Evolutionary conservation across 257 asterid species (phyloP).

Genomic region (Lycium barbarum): DNA sequence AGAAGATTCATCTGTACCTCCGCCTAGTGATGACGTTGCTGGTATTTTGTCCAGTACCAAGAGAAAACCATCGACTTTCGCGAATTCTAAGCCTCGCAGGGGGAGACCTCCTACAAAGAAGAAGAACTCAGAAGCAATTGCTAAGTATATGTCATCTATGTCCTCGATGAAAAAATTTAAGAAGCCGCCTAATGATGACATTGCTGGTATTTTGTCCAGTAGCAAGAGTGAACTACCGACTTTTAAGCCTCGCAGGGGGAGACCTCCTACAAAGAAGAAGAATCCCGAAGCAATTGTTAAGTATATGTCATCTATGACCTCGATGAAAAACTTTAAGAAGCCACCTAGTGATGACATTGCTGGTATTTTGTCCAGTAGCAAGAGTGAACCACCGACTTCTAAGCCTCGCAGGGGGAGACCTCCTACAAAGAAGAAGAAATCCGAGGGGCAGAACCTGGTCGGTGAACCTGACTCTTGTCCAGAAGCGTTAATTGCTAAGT

Average conservation of each 20-base stretch:
- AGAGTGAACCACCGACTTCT: constrained; percentile 30
- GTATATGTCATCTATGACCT: constrained; percentile 25
- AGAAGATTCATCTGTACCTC: constrained; percentile 29
- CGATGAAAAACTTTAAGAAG: too few relatives aligned
- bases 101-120: constrained; percentile 35
- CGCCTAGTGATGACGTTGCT: constrained; percentile 33
- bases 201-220: constrained; percentile 38
- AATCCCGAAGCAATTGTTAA: constrained; percentile 50
- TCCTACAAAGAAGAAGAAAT: constrained; percentile 35
- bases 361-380: constrained; percentile 34
- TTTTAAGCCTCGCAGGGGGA: constrained; percentile 25
- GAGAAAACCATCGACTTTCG: constrained; percentile 32
- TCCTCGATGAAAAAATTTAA: constrained; percentile 34
- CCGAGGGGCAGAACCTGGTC: constrained; percentile 46
- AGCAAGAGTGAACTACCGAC: constrained; percentile 30
- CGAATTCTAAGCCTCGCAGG: constrained; percentile 27
- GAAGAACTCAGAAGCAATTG: constrained; percentile 51
- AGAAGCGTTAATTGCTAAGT: constrained; percentile 43
- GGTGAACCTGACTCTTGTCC: constrained; percentile 56
- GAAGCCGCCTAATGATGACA: constrained; percentile 39
- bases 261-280: constrained; percentile 33
- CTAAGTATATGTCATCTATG: constrained; percentile 30
- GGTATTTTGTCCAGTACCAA: constrained; percentile 36
- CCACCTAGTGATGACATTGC: constrained; percentile 33
- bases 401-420: constrained; percentile 27